Percentiles rank a stretch among this genome's conserved stretches.
Evolutionary conservation across 2,329 filamentous ascomycete genomes (phyloP).

Genomic region (Leptodontidium sp.): DNA sequence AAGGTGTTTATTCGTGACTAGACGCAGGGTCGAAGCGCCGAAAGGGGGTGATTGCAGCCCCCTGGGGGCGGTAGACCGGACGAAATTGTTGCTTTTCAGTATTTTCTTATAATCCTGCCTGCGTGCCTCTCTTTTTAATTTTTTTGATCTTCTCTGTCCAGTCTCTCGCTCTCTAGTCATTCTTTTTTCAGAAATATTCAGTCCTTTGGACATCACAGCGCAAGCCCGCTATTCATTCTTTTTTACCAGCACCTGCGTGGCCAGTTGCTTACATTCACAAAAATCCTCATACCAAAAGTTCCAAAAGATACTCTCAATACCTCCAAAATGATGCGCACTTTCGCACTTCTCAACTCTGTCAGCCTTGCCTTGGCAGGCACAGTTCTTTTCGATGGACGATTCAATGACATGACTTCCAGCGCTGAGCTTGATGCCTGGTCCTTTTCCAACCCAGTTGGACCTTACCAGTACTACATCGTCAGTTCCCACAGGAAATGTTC

Average conservation of each 20-base stretch:
- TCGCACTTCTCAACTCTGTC: slow-evolving; percentile 25
- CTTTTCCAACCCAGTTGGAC: slow-evolving; percentile 70
- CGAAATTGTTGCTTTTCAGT: slow-evolving; percentile 20
- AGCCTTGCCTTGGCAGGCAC: slow-evolving; percentile 45
- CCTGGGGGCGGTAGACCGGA: not conserved
- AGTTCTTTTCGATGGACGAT: slow-evolving; percentile 71
- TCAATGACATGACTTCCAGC: slow-evolving; percentile 66
- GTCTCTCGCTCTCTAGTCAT: not conserved
- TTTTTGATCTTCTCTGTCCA: not conserved
- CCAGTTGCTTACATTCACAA: slow-evolving; percentile 19
- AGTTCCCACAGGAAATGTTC: slow-evolving; percentile 13
- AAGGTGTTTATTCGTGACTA: slow-evolving; percentile 14
- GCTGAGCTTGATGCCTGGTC: slow-evolving; percentile 68
- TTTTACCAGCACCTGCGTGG: slow-evolving; percentile 23
- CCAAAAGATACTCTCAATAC: not conserved
- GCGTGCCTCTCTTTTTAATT: not conserved
- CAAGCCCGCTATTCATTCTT: slow-evolving; percentile 28
- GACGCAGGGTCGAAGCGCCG: not conserved
- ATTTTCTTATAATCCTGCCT: not conserved
- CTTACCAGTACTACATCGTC: slow-evolving; percentile 77
- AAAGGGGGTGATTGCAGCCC: slow-evolving; percentile 5
- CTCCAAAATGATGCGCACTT: slow-evolving; percentile 22
- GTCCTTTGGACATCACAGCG: slow-evolving; percentile 23
- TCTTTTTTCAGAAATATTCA: slow-evolving; percentile 13
- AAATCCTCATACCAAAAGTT: slow-evolving; percentile 3